phyloP scores from a whole-genome alignment of 2,329 filamentous ascomycete species.

The Monilinia vaccinii-corymbosi region DNA sequence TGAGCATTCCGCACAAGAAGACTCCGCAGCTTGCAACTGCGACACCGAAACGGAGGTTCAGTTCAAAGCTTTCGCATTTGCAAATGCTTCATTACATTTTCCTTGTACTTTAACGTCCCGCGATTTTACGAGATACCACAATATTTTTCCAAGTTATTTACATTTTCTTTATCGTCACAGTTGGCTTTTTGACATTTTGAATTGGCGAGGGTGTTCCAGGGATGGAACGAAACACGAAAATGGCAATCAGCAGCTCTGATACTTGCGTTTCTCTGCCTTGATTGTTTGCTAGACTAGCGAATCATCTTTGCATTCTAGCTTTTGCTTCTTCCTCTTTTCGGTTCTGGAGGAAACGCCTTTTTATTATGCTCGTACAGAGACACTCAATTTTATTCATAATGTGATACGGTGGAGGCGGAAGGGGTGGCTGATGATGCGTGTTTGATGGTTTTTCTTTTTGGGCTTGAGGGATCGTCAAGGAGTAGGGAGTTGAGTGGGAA shows the following conservation, averaged over 20 bases:
- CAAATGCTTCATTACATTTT: neutral
- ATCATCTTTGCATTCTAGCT: neutral
- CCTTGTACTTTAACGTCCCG: conserved; percentile 14
- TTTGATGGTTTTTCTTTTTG: neutral
- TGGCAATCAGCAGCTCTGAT: neutral
- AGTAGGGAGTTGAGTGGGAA: no score
- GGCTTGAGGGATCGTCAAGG: neutral
- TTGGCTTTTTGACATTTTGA: conserved; percentile 5
- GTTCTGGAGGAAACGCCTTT: neutral
- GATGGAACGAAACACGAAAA: conserved; percentile 1
- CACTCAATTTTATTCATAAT: neutral
- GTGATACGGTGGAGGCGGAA: neutral
- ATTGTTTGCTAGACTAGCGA: conserved; percentile 2
- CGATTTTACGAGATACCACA: conserved; percentile 22
- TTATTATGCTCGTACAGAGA: neutral
- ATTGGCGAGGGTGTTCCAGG: conserved; percentile 4
- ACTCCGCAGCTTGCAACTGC: neutral
- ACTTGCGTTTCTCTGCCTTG: neutral
- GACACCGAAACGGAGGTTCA: neutral
- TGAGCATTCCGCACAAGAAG: neutral
- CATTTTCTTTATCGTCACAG: neutral
- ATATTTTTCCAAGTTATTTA: conserved; percentile 1
- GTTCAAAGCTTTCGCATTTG: neutral
- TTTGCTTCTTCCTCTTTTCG: neutral
- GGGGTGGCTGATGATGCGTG: neutral